These are phyloP conservation scores for Neurospora tetrasperma DNA, from an alignment of 495 filamentous ascomycete genomes.

Conservation along the genomic window DNA sequence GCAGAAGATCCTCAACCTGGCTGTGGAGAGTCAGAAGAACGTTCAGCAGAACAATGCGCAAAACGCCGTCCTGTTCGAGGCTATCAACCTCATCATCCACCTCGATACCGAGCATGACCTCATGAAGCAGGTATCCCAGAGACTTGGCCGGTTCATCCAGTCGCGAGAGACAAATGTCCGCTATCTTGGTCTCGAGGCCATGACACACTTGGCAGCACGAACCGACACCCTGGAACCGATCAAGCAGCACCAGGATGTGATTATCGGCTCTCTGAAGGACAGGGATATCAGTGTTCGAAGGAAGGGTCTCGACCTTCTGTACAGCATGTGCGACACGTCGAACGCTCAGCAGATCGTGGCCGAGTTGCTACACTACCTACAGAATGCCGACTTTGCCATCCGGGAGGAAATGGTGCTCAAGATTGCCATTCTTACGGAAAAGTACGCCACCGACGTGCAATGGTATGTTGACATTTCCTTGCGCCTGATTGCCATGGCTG, in stretches of 20 bases:
- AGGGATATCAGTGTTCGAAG: slow-evolving; percentile 94
- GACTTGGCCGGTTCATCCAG: slow-evolving; percentile 91
- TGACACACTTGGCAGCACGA: slow-evolving; percentile 95
- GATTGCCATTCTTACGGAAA: slow-evolving; percentile 95
- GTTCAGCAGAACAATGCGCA: slow-evolving; percentile 99
- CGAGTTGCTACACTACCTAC: slow-evolving; percentile 88
- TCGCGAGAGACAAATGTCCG: slow-evolving; percentile 96
- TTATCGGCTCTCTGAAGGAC: slow-evolving; percentile 86
- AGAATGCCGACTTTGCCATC: slow-evolving; percentile 94
- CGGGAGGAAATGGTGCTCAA: slow-evolving; percentile 99
- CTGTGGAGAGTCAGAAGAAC: slow-evolving; percentile 92
- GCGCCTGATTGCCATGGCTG: slow-evolving; percentile 88
- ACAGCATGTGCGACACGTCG: slow-evolving; percentile 97
- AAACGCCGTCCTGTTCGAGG: slow-evolving; percentile 96
- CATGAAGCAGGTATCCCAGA: slow-evolving; percentile 94
- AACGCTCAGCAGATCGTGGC: slow-evolving; percentile 89
- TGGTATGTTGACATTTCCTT: slow-evolving; percentile 99
- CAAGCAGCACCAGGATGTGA: slow-evolving; percentile 95
- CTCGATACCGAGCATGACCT: slow-evolving; percentile 93
- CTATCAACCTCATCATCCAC: slow-evolving; percentile 96
- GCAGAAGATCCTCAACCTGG: slow-evolving; percentile 78
- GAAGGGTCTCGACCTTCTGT: slow-evolving; percentile 90
- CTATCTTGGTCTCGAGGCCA: slow-evolving; percentile 92
- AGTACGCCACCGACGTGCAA: slow-evolving; percentile 94
- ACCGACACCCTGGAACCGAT: slow-evolving; percentile 94